Conservation (phyloP, 371 early-diverging fungal genomes). For the Funneliformis caledonium region DNA sequence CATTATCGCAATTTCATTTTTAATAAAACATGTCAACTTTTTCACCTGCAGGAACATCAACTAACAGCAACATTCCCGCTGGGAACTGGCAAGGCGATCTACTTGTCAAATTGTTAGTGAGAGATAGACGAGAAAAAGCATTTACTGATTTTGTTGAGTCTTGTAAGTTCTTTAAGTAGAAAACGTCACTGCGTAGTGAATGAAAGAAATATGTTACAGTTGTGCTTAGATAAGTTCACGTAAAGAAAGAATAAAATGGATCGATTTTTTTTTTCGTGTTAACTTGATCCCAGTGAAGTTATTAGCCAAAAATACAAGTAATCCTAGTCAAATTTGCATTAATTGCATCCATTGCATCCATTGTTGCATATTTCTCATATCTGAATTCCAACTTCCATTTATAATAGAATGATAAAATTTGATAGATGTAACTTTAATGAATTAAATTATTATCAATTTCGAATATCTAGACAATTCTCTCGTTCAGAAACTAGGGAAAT, state of each 20-base stretch:
- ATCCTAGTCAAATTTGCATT: background rate
- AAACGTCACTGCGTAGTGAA: background rate
- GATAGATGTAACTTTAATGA: too few species aligned
- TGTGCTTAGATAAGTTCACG: background rate
- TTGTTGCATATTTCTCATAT: background rate
- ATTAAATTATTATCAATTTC: background rate
- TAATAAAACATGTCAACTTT: background rate
- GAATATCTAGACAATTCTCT: constrained; percentile 38
- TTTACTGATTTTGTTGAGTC: constrained; percentile 39
- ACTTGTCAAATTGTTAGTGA: constrained; percentile 26
- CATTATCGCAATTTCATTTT: background rate
- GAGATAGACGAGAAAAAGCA: constrained; percentile 39
- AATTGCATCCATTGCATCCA: background rate
- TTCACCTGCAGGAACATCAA: background rate
- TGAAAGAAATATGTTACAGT: background rate
- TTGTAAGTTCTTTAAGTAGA: constrained; percentile 31
- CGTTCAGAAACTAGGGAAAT: constrained; percentile 38
- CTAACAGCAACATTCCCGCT: background rate
- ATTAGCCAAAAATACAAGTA: background rate
- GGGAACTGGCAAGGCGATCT: constrained; percentile 40
- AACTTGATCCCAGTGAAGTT: background rate
- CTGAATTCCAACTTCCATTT: background rate
- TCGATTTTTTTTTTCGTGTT: background rate
- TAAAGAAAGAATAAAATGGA: background rate
- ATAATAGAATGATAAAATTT: background rate